Conservation (phyloP, 1,284 basidiomycete genomes). For the Trichosporon faecale region DNA sequence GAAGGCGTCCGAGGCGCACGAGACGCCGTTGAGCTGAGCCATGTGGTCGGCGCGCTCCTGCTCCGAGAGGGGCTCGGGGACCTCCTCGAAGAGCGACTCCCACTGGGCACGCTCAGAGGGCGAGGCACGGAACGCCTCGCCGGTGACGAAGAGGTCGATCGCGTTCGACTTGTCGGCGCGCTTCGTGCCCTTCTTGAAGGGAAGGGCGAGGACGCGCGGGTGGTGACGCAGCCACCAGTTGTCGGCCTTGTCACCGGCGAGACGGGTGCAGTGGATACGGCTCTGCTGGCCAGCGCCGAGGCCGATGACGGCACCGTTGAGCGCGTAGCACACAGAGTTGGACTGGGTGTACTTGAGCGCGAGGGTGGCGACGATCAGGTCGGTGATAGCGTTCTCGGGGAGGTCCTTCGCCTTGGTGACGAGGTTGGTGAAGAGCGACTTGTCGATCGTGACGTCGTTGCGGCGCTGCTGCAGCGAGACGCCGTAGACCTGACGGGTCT, state of each 20-base stretch:
- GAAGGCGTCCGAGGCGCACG: slow-evolving; percentile 94
- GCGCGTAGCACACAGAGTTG: slow-evolving; percentile 96
- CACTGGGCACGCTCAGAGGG: slow-evolving; percentile 85
- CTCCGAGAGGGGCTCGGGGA: slow-evolving; percentile 66
- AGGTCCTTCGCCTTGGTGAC: slow-evolving; percentile 85
- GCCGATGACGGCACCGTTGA: slow-evolving; percentile 88
- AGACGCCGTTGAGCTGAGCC: slow-evolving; percentile 71
- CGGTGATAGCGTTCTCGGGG: slow-evolving; percentile 68
- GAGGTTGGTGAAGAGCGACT: slow-evolving; percentile 76
- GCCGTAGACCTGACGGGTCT: slow-evolving; percentile 95
- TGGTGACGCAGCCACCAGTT: slow-evolving; percentile 99
- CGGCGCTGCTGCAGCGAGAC: slow-evolving; percentile 85
- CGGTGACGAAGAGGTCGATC: slow-evolving; percentile 93
- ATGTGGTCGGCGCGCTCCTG: slow-evolving; percentile 75
- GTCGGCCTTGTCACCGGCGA: slow-evolving; percentile 97
- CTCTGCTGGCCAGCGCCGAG: slow-evolving; percentile 98
- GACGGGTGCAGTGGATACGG: slow-evolving; percentile 97
- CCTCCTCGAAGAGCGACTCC: slow-evolving; percentile 79
- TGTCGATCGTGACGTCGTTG: slow-evolving; percentile 86
- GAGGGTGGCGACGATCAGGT: slow-evolving; percentile 90
- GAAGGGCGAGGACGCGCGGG: slow-evolving; percentile 63
- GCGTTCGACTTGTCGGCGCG: slow-evolving; percentile 95
- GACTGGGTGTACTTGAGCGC: slow-evolving; percentile 99
- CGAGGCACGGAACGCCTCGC: slow-evolving; percentile 70
- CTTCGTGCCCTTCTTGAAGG: slow-evolving; percentile 97